Evolutionary conservation across 768 basidiomycete genomes (phyloP), one percentile per base, ranked within the genome.

Genomic region (Mycena maculata): DNA sequence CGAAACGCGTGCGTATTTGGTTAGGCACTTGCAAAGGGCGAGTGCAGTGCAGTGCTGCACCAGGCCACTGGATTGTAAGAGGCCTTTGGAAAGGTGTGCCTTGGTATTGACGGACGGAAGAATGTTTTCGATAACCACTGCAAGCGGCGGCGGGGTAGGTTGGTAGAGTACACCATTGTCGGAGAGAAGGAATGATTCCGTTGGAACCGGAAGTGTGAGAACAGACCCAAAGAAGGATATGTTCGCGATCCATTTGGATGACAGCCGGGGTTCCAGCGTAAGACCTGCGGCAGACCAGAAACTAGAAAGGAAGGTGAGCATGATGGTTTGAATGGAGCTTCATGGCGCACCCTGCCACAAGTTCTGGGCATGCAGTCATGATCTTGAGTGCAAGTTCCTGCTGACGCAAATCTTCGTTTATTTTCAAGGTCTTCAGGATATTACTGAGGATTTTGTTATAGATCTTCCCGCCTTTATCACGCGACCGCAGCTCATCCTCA

Each of bases 231-330:
- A 88, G 74, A 96, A 92, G 6, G 93, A 83, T 69, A 98, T 90
- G 63, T 95, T 97, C 0, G 92, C 88, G 33, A 98, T 90, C 96
- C 97, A 99, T 74, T 91, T 92, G 0, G 92, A 92, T 0, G 93
- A 93, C 7, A 96, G 85, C 3, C 95, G 89, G 0, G 95, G 94
- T 72, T 97, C 95, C 6, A 96, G 83, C 0, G 93, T 92, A 36
- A 94, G 78, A 3, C 85, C 84, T 5, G 86, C 88, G 2, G 83
- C 83, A 16, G 88, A 75, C 92, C 93, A 94, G 72, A 91, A 95
- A 18, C 92, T 93, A 68, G 27, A 33, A 22, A 18, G n/a, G 31
- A 11, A 52, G 68, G 60, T 78, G 56, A 65, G 57, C 16, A 25
- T 11, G 62, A 48, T 10, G n/a, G 15, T 9, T 2, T 16, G 20